Evolutionary conservation across 1,284 basidiomycete genomes (phyloP), one percentile per base, ranked within the genome.

Genomic region (Salmacisia buchloeana): DNA sequence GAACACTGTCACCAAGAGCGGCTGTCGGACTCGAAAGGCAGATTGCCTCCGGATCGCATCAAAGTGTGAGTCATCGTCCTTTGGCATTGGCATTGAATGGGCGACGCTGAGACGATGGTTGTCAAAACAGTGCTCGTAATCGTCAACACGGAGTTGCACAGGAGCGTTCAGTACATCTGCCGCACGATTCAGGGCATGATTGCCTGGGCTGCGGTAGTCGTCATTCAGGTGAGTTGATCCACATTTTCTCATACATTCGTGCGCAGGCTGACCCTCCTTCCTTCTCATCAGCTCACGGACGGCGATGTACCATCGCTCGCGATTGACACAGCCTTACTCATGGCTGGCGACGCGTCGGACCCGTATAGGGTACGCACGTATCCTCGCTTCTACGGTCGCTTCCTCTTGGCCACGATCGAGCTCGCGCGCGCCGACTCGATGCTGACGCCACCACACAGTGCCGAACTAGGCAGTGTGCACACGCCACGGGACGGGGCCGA

Each of bases 1-100:
- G 18, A 43, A 43, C 39, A 43, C 39, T 43, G 39, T 43, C 39
- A 43, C 39, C 39, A 43, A 43, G 39, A 43, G 39, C 39, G 39
- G 18, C 6, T 43, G 39, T 18, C 39, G 39, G 18, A 21, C 15
- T 43, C 39, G 39, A 13, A 43, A 43, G 15, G 39, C 39, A 18
- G 39, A 43, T 18, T 43, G 39, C 23, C 39, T 43, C 5, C 39
- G 39, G 3, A 43, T 43, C 15, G 39, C 39, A 5, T 43, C 39
- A n/a, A 21, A 43, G 39, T 21, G 39, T 43, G 39, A 43, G 39
- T 43, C 5, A n/a, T 9, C 23, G 15, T 43, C 5, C 39, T n/a
- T n/a, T n/a, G n/a, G n/a, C n/a, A n/a, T n/a, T n/a, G 39, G 39
- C 7, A 43, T 6, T 13, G 15, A 6, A 43, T 43, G 39, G 18